Base-by-base conservation (phyloP, 2,329 filamentous ascomycete species). In the Bretziella fagacearum region DNA sequence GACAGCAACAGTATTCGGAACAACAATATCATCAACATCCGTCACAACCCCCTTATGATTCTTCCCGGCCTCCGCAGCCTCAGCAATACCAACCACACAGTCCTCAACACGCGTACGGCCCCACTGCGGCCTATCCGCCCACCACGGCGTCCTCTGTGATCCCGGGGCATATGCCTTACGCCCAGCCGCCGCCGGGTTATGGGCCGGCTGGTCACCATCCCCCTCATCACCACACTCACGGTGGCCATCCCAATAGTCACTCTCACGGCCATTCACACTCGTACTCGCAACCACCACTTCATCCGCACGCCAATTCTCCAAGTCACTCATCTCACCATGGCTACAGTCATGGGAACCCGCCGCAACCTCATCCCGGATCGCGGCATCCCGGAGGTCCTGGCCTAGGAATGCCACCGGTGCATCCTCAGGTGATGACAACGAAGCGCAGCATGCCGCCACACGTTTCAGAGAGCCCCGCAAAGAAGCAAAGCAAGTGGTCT, bases 401-500 rank as follows among this genome's bases (percentile, higher is more conserved):
- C 17, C 40, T 25, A 4, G 18, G 17, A 2, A 32, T 50, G 44
- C 52, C 55, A 36, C 51, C 58, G 44, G 59, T 58, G 53, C 48
- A 49, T 15, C 46, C 37, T 10, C 50, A 51, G 43, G 40, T 48
- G 10, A 47, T 48, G 45, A 30, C 50, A n/a, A 33, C 48, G 7
- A 74, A 68, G 60, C 68, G 67, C 60, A 67, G 59, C 55, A 68
- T 73, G 67, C 63, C 71, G 26, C 71, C 71, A 26, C 71, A 78
- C 57, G 64, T 66, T 13, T 59, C 67, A 26, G 73, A 78, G 55
- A 81, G 79, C 30, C 84, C 84, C 17, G 83, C 84, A 27, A 93
- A 91, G 67, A 93, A 89, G 65, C 86, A 95, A 62, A 93, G 84
- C 59, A 96, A 96, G 63, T 96, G 91, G 91, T 93, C 84, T 4